These are phyloP conservation scores for Aspergillus novoparasiticus DNA, from an alignment of 2,329 filamentous ascomycete genomes.

Conservation along the genomic window DNA sequence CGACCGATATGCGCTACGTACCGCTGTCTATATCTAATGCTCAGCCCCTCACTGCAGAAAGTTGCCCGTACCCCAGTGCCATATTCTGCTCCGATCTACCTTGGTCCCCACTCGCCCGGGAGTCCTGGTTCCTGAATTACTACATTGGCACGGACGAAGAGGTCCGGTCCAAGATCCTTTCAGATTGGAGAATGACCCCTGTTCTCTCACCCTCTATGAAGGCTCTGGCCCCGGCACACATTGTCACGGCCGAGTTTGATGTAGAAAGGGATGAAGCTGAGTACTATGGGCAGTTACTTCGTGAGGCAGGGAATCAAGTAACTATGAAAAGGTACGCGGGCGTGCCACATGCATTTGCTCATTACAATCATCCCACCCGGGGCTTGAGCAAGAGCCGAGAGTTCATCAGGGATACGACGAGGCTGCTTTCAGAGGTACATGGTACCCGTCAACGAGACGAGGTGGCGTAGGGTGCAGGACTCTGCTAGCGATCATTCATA, in stretches of 20 bases:
- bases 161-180: constrained; percentile 6
- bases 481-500: not conserved
- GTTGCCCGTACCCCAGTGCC: constrained; percentile 30
- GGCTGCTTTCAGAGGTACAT: not conserved
- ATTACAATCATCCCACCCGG: constrained; percentile 4
- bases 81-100: constrained; percentile 25
- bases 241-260: constrained; percentile 42
- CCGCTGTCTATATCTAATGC: constrained; percentile 14
- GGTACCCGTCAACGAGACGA: no score
- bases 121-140: constrained; percentile 37
- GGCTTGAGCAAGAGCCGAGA: constrained; percentile 2
- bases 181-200: constrained; percentile 24
- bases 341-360: constrained; percentile 31
- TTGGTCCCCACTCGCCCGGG: constrained; percentile 32
- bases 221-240: constrained; percentile 31
- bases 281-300: constrained; percentile 25
- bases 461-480: not conserved
- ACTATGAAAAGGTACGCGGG: constrained; percentile 32
- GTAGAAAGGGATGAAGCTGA: constrained; percentile 40
- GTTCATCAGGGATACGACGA: not conserved
- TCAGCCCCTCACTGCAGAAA: constrained; percentile 14
- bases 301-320: constrained; percentile 26
- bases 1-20: constrained; percentile 36
- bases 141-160: constrained; percentile 31
- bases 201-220: constrained; percentile 30